These are phyloP conservation scores for Kandelia obovata DNA, from an alignment of 345 rosid genomes.

Conservation along the genomic window DNA sequence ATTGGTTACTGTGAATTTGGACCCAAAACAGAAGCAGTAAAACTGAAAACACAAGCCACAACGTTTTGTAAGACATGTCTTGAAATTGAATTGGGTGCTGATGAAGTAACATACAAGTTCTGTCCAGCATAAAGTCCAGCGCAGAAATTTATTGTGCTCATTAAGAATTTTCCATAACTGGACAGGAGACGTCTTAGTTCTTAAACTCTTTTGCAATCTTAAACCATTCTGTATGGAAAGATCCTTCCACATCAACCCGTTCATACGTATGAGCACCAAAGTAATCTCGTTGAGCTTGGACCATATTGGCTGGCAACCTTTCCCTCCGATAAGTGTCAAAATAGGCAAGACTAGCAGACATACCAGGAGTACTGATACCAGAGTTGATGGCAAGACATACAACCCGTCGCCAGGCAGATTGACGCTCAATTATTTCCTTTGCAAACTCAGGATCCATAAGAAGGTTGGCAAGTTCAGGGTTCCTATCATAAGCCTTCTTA, in stretches of 20 bases:
- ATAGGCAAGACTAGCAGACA: slow-evolving; percentile 95
- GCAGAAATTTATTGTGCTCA: slow-evolving; percentile 30
- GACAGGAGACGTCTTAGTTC: slow-evolving; percentile 26
- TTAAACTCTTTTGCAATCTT: slow-evolving; percentile 73
- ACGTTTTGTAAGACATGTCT: too few relatives aligned
- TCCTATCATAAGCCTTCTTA: slow-evolving; percentile 93
- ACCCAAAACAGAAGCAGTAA: too few relatives aligned
- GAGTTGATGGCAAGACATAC: slow-evolving; percentile 82
- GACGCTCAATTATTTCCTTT: slow-evolving; percentile 83
- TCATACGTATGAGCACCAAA: slow-evolving; percentile 99
- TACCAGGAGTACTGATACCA: slow-evolving; percentile 91
- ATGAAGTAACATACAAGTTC: too few relatives aligned
- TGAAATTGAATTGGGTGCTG: too few relatives aligned
- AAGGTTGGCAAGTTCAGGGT: slow-evolving; percentile 77
- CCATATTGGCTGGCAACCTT: slow-evolving; percentile 85
- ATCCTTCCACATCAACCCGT: slow-evolving; percentile 80
- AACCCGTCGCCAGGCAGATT: slow-evolving; percentile 94
- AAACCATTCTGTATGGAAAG: slow-evolving; percentile 98
- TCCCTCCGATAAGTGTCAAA: slow-evolving; percentile 84
- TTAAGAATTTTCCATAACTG: slow-evolving; percentile 13
- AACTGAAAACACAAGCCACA: too few relatives aligned
- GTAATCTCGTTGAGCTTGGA: slow-evolving; percentile 95
- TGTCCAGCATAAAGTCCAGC: too few relatives aligned
- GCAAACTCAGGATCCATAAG: slow-evolving; percentile 97
- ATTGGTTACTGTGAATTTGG: too few relatives aligned